Percentiles rank a stretch among this genome's conserved stretches.
Conservation (phyloP, 2,329 filamentous ascomycete species). For the Trichoderma lentiforme region DNA sequence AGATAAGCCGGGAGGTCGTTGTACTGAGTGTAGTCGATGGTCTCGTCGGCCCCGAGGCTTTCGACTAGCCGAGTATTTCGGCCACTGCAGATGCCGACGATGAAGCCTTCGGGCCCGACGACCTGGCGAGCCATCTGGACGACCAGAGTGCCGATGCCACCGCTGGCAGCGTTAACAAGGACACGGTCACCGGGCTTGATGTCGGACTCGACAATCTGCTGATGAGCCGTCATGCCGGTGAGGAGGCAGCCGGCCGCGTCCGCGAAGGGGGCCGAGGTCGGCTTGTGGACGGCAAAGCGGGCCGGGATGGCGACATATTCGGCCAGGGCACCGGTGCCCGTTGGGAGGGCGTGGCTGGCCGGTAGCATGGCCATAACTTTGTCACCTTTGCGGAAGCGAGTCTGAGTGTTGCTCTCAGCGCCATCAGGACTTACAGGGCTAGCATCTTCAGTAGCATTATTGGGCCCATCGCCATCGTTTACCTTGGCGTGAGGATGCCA, state of each 20-base stretch:
- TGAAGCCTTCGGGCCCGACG: conserved; percentile 39
- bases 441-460: background rate
- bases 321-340: conserved; percentile 39
- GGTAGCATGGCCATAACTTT: conserved; percentile 40
- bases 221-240: conserved; percentile 38
- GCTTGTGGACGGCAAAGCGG: conserved; percentile 33
- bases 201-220: conserved; percentile 37
- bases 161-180: conserved; percentile 50
- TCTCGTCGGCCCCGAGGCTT: conserved; percentile 47
- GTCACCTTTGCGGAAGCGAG: conserved; percentile 31
- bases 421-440: background rate
- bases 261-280: conserved; percentile 28
- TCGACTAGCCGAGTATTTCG: conserved; percentile 45
- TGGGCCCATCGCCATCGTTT: background rate
- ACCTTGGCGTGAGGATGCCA: conserved; percentile 26
- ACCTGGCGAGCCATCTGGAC: conserved; percentile 42
- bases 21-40: conserved; percentile 44
- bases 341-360: conserved; percentile 31
- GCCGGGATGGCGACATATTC: conserved; percentile 38
- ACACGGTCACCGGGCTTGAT: conserved; percentile 39
- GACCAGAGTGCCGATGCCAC: conserved; percentile 46
- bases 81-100: conserved; percentile 48
- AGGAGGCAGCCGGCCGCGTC: conserved; percentile 39
- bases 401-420: conserved; percentile 9
- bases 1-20: conserved; percentile 36